These are phyloP conservation scores for Rhizopogon roseolus DNA, from an alignment of 768 basidiomycete genomes.

Conservation along the genomic window DNA sequence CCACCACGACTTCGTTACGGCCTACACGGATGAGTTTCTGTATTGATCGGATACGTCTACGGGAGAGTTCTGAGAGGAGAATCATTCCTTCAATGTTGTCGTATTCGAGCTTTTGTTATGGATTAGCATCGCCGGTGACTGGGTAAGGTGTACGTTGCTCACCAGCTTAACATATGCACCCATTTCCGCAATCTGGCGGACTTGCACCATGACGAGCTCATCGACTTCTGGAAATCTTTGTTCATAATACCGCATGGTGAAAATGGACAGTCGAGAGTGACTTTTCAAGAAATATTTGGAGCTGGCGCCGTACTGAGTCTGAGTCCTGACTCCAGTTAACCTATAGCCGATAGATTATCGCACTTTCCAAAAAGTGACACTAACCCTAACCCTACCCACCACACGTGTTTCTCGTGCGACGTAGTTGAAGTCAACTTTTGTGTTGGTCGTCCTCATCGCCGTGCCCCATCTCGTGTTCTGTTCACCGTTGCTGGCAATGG, in stretches of 20 bases:
- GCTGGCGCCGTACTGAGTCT: not conserved
- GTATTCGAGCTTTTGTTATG: conserved; percentile 76
- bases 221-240: conserved; percentile 95
- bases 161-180: conserved; percentile 98
- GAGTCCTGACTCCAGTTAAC: no score
- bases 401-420: conserved; percentile 4
- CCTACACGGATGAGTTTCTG: conserved; percentile 98
- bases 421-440: not conserved
- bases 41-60: conserved; percentile 93
- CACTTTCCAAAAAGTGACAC: no score
- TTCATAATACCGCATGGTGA: conserved; percentile 84
- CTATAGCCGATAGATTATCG: no score
- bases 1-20: conserved; percentile 97
- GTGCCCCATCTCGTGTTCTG: not conserved
- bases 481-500: conserved; percentile 1
- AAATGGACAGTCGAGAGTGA: not conserved
- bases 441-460: not conserved
- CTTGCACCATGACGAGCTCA: conserved; percentile 99
- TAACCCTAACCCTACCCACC: conserved; percentile 4
- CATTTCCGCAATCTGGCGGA: conserved; percentile 99
- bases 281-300: not conserved
- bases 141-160: conserved; percentile 23
- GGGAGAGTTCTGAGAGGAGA: conserved; percentile 92
- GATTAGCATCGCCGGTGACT: not conserved
- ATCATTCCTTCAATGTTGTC: conserved; percentile 99